Base-by-base conservation (phyloP, 768 basidiomycete genomes). In the Fomitopsis pulvina region DNA sequence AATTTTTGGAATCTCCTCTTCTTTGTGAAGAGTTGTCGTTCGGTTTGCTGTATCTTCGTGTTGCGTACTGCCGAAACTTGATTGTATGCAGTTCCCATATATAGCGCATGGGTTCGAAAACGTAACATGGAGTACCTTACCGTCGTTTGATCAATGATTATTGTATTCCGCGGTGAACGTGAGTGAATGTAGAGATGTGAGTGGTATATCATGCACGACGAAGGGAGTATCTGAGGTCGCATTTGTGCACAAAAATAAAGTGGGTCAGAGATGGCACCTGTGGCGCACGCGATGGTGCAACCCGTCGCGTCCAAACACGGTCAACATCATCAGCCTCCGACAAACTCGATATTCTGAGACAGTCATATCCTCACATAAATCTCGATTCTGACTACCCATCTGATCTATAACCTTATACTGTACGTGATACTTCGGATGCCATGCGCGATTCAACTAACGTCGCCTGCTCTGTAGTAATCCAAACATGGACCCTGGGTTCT, bases 401-500 rank as follows among this genome's bases (percentile, higher is more conserved):
- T 21, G 37, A 41, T 37, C 34, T 37, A 37, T 18, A n/a, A n/a
- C n/a, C n/a, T n/a, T n/a, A n/a, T n/a, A n/a, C n/a, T n/a, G n/a
- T n/a, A n/a, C n/a, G n/a, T n/a, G n/a, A n/a, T n/a, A n/a, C n/a
- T n/a, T n/a, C 29, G 14, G 34, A 12, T 4, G 34, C 34, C 4
- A 37, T 18, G 4, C 5, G 4, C 14, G 14, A 30, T 21, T 41
- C 4, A 4, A 18, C 25, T n/a, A 14, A 28, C 37, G 29, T 46
- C 41, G 30, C 18, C 21, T 34, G 45, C 32, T 20, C 22, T 22
- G 20, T 25, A 16, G 20, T 34, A 21, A 12, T 7, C 14, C 45
- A 32, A 25, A 28, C 62, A 87, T 87, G 85, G 85, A 87, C 65
- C 67, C 78, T 57, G 76, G 75, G 63, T 78, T 83, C 69, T 73